phyloP scores from a whole-genome alignment of 129 eudicot species.

The carrot (Daucus carota) region DNA sequence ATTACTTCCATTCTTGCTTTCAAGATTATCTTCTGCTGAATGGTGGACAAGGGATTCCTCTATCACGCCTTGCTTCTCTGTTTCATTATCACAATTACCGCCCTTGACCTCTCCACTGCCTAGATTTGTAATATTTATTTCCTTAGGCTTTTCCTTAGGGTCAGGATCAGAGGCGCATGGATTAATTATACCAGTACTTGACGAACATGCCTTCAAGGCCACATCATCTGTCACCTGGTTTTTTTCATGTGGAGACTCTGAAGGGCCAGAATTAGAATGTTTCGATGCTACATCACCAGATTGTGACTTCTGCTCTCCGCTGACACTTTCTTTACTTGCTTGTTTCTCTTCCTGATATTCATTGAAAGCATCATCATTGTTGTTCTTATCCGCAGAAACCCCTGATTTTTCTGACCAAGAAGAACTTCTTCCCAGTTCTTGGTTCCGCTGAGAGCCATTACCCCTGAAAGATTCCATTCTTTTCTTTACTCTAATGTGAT shows the following conservation, averaged over 20 bases:
- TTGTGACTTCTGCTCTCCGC: conserved; percentile 30
- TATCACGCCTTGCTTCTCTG: conserved; percentile 30
- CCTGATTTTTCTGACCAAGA: conserved; percentile 47
- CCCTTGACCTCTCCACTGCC: conserved; percentile 24
- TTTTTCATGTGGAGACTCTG: conserved; percentile 25
- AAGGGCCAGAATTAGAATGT: conserved; percentile 20
- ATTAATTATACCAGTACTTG: conserved; percentile 22
- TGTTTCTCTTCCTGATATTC: conserved; percentile 40
- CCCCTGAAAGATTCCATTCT: conserved; percentile 41
- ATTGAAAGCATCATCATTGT: conserved; percentile 30
- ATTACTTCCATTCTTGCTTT: conserved; percentile 25
- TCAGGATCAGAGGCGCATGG: conserved; percentile 20
- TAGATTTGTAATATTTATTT: conserved; percentile 10
- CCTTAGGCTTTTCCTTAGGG: conserved; percentile 24
- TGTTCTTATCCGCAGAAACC: conserved; percentile 31
- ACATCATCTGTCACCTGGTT: conserved; percentile 18
- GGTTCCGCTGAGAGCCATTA: conserved; percentile 40
- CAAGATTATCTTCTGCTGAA: conserved; percentile 18
- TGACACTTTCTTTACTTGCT: conserved; percentile 27
- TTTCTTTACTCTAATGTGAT: conserved; percentile 42
- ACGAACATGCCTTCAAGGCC: conserved; percentile 22
- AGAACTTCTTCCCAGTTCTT: conserved; percentile 37
- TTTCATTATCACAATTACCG: conserved; percentile 24
- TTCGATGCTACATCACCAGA: conserved; percentile 33
- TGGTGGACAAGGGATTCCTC: conserved; percentile 26